Conservation (phyloP, 352 stramenopile genomes). For the Phytophthora multivora region DNA sequence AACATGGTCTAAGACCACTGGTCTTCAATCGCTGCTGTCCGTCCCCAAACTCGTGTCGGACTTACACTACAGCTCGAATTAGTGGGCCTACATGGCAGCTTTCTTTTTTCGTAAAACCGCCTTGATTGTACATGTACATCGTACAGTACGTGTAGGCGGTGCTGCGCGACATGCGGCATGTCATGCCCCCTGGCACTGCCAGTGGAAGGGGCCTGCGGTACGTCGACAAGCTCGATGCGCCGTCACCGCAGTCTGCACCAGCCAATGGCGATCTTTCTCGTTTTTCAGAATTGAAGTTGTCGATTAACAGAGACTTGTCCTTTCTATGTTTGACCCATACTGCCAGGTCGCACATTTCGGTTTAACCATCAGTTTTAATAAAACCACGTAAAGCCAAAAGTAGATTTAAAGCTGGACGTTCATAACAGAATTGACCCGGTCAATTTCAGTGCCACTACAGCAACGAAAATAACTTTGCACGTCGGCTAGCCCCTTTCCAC, state of each 20-base stretch:
- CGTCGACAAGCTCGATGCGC: neutral
- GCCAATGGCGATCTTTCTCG: conserved; percentile 3
- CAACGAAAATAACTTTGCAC: neutral
- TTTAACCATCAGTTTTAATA: neutral
- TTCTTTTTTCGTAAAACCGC: too few relatives aligned
- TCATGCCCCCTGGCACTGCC: too few relatives aligned
- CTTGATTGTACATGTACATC: too few relatives aligned
- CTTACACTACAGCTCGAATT: too few relatives aligned
- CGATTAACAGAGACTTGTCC: conserved; percentile 15
- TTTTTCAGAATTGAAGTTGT: conserved; percentile 11
- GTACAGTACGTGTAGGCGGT: neutral
- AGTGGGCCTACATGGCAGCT: too few relatives aligned
- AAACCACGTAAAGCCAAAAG: too few relatives aligned
- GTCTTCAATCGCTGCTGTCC: too few relatives aligned
- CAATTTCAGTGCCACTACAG: neutral
- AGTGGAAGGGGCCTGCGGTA: neutral
- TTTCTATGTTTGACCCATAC: conserved; percentile 14
- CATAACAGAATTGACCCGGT: too few relatives aligned
- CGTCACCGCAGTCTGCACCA: neutral
- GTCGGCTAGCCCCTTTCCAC: neutral
- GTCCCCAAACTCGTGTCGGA: too few relatives aligned
- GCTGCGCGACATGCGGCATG: neutral
- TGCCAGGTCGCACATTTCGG: neutral
- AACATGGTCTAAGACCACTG: too few relatives aligned
- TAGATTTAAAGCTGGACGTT: too few relatives aligned